Evolutionary conservation across 2,329 filamentous ascomycete species (phyloP), one percentile per base, ranked within the genome.

Genomic region (Fusarium siculi): DNA sequence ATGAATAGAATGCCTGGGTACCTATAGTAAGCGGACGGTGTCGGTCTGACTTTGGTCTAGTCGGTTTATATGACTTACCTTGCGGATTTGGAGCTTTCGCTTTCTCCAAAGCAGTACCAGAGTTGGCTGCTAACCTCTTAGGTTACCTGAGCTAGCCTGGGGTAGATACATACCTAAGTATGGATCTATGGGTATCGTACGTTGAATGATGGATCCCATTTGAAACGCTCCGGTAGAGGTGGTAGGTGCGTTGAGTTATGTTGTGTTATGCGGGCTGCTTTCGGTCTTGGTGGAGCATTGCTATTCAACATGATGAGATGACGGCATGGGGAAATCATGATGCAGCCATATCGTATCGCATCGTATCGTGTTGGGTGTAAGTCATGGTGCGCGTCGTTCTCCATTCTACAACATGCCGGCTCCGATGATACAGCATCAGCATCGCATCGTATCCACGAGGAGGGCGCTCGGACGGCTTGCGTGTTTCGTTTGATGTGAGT

Each of bases 261-360:
- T 52, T 57, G 34, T 43, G 61, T 19, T 65, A 23, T 43, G 47
- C 57, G 30, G 57, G 49, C 49, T 61, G 49, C 30, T 44, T 66
- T 50, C 58, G 52, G 28, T 52, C 25, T 39, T 67, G 39, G 59
- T 71, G 67, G 67, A 59, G 66, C 46, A 52, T 54, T 67, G 52
- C 55, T 50, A 37, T 73, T 44, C 55, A 40, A 61, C 61, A 44
- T 56, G 62, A 30, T 28, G 56, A 54, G 58, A 66, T 74, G 72
- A 74, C 72, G 72, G 72, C 65, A 74, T 74, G 49, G 47, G 62
- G 52, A 61, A 69, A 73, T 74, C 72, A 74, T 70, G 65, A 64
- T 74, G 72, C 72, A 61, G 70, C 57, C 55, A 65, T 57, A 65
- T 49, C 55, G 62, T 71, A 73, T 73, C 49, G 70, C 59, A 61